A percentile compares a stretch with the other conserved stretches of the same genome.
Evolutionary conservation across 257 asterid genomes (phyloP).

Genomic region (Solanum virginianum): DNA sequence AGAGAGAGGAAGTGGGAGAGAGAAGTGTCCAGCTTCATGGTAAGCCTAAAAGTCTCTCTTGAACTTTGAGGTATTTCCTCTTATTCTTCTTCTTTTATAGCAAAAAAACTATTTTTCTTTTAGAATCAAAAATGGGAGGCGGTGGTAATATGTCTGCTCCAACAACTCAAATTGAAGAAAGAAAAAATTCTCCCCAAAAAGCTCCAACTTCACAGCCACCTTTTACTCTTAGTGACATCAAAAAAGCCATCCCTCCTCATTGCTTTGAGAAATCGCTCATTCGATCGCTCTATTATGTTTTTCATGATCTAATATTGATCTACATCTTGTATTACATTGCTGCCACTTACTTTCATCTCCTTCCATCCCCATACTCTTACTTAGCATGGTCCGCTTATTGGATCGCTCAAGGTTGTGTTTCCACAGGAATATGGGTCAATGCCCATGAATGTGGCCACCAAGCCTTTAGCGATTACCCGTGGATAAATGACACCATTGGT

Average conservation of each 20-base stretch:
- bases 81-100: not conserved
- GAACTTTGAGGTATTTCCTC: not conserved
- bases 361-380: not conserved
- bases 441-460: not conserved
- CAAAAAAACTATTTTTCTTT: too few relatives aligned
- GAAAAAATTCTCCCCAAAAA: slow-evolving; percentile 11
- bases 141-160: slow-evolving; percentile 44
- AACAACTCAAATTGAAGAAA: slow-evolving; percentile 1
- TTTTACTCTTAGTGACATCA: slow-evolving; percentile 44
- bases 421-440: not conserved
- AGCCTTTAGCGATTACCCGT: not conserved
- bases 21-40: not conserved
- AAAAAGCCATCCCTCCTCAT: slow-evolving; percentile 7
- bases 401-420: not conserved
- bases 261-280: slow-evolving; percentile 42
- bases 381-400: not conserved
- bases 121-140: slow-evolving; percentile 32
- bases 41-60: too few relatives aligned
- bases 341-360: not conserved
- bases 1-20: not conserved
- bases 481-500: not conserved
- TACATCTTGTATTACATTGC: not conserved
- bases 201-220: slow-evolving; percentile 14
- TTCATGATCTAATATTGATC: not conserved
- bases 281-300: slow-evolving; percentile 13